Percentiles rank a stretch among this genome's conserved stretches.
Evolutionary conservation across 2,329 filamentous ascomycete genomes (phyloP).

Genomic region (Proliferodiscus dingleyae): DNA sequence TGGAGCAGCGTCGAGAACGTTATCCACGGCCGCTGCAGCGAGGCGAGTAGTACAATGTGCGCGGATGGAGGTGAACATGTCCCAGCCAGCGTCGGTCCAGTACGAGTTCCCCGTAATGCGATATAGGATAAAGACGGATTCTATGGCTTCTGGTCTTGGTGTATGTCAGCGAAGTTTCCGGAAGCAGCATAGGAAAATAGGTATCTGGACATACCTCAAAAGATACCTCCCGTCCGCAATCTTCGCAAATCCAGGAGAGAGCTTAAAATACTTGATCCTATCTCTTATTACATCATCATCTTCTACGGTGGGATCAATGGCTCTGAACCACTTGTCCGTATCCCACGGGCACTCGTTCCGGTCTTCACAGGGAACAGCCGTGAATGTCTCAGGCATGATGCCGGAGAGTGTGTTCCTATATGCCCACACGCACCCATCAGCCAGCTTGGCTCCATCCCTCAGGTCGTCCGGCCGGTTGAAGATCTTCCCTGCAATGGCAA

Average conservation of each 20-base stretch:
- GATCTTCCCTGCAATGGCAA: constrained; percentile 61
- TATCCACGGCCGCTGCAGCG: constrained; percentile 39
- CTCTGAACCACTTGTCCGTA: constrained; percentile 48
- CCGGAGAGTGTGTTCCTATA: constrained; percentile 54
- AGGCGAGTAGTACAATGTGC: constrained; percentile 38
- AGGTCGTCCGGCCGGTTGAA: constrained; percentile 51
- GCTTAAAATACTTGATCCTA: constrained; percentile 10
- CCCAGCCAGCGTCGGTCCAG: constrained; percentile 42
- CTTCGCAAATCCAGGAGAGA: constrained; percentile 22
- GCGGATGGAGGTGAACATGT: constrained; percentile 44
- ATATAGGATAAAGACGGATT: constrained; percentile 60
- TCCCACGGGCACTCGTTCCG: constrained; percentile 25
- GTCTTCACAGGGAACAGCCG: constrained; percentile 32
- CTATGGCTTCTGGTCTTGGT: constrained; percentile 59
- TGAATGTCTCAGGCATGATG: constrained; percentile 57
- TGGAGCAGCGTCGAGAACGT: constrained; percentile 32
- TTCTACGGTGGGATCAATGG: constrained; percentile 15
- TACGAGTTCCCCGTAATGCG: constrained; percentile 27
- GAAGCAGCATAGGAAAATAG: neutral
- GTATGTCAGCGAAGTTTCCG: constrained; percentile 29
- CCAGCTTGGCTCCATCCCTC: constrained; percentile 50
- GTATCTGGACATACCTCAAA: constrained; percentile 22
- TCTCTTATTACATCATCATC: constrained; percentile 11
- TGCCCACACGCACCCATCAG: constrained; percentile 59
- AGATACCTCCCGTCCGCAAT: constrained; percentile 25